Base-by-base conservation (phyloP, 2,329 filamentous ascomycete species). In the Nothophaeocryptopus gaeumannii region DNA sequence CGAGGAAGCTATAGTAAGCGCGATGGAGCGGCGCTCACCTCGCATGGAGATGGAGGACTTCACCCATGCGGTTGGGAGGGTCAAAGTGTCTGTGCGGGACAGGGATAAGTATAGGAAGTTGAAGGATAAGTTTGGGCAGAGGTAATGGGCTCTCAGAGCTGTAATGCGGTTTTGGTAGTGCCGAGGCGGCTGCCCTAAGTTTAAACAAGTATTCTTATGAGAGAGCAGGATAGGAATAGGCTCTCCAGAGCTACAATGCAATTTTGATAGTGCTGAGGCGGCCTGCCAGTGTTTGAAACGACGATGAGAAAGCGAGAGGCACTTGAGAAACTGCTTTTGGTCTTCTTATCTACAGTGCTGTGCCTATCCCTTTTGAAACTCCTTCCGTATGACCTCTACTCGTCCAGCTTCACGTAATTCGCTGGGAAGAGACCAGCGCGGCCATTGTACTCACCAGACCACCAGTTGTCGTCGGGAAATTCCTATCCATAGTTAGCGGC, bases 391-490 rank as follows among this genome's bases (percentile, higher is more conserved):
- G 26, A 33, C 26, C n/a, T 53, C 53, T 71, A 76, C 58, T 73
- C 65, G 54, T 77, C 66, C 39, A 78, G 60, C 61, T 72, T 66
- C 35, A 78, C 75, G 51, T 78, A 78, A 59, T 78, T 78, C 38
- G 74, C 72, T 16, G 74, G 74, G 81, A 99, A 99, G 39, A 99
- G 78, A 54, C 93, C 93, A 29, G 81, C 80, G 50, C 85, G 80
- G 43, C 90, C 90, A 20, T 84, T 78, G 70, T 86, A 95, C 63
- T 88, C 83, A 51, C 93, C 93, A 63, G 92, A 87, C 93, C 93
- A 99, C 93, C 93, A 99, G 67, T 99, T 93, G 59, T 97, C 92
- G 63, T 97, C 93, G 2, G 93, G 93, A 72, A 97, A 97, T 75
- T 96, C 89, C 84, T 87, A 61, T 14, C 36, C 39, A 37, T 48